Evolutionary conservation across 176 grass and related monocot species (phyloP).

Genomic region (Aechmea fasciata): DNA sequence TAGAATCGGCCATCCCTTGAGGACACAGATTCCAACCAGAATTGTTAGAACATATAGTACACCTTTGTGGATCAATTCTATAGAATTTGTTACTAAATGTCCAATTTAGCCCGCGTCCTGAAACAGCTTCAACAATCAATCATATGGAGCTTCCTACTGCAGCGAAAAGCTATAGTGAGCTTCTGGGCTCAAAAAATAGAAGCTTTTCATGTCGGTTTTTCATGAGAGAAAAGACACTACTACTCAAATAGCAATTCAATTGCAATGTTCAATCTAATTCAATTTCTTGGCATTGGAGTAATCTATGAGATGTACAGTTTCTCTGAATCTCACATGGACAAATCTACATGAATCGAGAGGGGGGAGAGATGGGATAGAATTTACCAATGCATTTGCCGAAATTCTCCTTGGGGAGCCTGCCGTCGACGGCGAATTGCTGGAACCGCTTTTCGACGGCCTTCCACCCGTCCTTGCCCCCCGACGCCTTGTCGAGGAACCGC

Average conservation of each 20-base stretch:
- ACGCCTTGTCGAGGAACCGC: conserved; percentile 75
- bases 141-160: too few species aligned
- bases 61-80: neutral
- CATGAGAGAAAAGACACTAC: too few species aligned
- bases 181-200: too few species aligned
- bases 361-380: neutral
- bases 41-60: neutral
- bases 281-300: too few species aligned
- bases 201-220: too few species aligned
- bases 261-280: too few species aligned
- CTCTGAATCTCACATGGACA: too few species aligned
- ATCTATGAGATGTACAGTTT: too few species aligned
- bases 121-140: neutral
- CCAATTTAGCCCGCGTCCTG: neutral
- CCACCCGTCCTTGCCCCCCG: conserved; percentile 68
- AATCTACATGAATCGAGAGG: neutral
- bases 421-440: conserved; percentile 47
- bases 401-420: conserved; percentile 59
- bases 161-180: too few species aligned
- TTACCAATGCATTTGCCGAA: conserved; percentile 97
- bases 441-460: conserved; percentile 72
- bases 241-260: too few species aligned
- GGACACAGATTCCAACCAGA: conserved; percentile 3
- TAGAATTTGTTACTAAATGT: neutral
- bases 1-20: conserved; percentile 92